phyloP scores from a whole-genome alignment of 2,329 filamentous ascomycete genomes.

The Aspergillus japonicus region DNA sequence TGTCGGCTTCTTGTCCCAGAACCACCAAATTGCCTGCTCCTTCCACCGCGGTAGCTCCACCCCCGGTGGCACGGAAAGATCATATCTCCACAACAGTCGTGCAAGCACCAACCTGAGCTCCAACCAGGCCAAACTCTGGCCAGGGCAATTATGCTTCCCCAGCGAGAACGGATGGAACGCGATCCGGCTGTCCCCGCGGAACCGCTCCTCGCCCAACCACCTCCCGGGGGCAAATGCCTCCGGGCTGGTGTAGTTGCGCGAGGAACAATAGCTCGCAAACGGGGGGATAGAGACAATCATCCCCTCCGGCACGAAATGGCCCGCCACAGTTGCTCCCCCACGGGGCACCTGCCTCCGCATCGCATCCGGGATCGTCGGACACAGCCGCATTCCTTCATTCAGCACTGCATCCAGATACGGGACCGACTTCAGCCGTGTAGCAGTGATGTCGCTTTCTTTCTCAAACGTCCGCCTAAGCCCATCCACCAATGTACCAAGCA shows the following conservation, averaged over 20 bases:
- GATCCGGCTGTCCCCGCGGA: not conserved
- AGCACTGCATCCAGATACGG: slow-evolving; percentile 10
- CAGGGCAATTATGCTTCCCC: slow-evolving; percentile 13
- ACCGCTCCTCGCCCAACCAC: slow-evolving; percentile 9
- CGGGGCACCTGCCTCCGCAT: slow-evolving; percentile 5
- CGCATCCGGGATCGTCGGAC: slow-evolving; percentile 8
- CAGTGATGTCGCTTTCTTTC: not conserved
- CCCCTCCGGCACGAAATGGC: slow-evolving; percentile 7
- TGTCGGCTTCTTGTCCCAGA: too few relatives aligned
- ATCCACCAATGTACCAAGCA: not conserved
- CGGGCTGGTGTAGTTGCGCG: slow-evolving; percentile 10
- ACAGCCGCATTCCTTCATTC: slow-evolving; percentile 14
- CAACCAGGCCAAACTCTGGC: slow-evolving; percentile 8
- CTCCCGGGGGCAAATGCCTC: slow-evolving; percentile 10
- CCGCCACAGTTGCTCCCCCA: slow-evolving; percentile 8
- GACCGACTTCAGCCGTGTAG: not conserved
- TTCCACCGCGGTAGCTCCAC: too few relatives aligned
- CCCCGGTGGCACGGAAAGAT: not conserved
- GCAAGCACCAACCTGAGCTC: slow-evolving; percentile 15
- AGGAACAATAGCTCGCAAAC: slow-evolving; percentile 2
- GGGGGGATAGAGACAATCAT: slow-evolving; percentile 4
- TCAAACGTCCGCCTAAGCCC: slow-evolving; percentile 7
- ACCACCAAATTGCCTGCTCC: too few relatives aligned
- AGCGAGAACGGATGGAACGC: slow-evolving; percentile 15
- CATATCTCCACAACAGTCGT: slow-evolving; percentile 15